These are phyloP conservation scores for Rhodocollybia butyracea DNA, from an alignment of 768 basidiomycete genomes.

Conservation along the genomic window DNA sequence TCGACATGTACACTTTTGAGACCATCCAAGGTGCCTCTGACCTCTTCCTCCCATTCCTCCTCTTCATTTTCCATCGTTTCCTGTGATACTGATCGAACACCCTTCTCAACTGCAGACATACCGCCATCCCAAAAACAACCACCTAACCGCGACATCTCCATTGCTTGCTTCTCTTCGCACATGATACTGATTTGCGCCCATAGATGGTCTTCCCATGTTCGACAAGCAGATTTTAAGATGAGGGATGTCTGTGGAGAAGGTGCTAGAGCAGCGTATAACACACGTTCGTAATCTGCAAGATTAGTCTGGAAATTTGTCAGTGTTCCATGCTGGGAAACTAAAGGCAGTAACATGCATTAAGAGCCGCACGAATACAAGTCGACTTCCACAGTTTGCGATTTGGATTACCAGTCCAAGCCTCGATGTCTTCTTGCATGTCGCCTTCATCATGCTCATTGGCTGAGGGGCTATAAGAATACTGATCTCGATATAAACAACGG, in stretches of 20 bases:
- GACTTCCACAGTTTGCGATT: constrained; percentile 84
- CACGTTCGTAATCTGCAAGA: constrained; percentile 72
- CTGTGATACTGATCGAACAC: constrained; percentile 22
- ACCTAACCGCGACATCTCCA: constrained; percentile 62
- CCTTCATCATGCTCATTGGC: constrained; percentile 42
- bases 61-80: constrained; percentile 29
- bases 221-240: constrained; percentile 69
- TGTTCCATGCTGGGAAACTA: neutral
- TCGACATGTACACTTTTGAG: constrained; percentile 55
- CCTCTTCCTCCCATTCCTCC: constrained; percentile 67
- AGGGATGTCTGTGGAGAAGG: constrained; percentile 66
- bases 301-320: constrained; percentile 36
- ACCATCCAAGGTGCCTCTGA: constrained; percentile 51
- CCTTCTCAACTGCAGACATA: constrained; percentile 39
- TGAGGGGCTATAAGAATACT: constrained; percentile 9
- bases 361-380: constrained; percentile 74
- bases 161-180: constrained; percentile 77
- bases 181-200: constrained; percentile 87
- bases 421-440: constrained; percentile 45
- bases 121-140: constrained; percentile 84
- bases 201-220: constrained; percentile 93
- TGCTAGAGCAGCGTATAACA: constrained; percentile 81
- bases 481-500: neutral
- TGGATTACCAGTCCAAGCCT: constrained; percentile 71
- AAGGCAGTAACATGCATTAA: constrained; percentile 54